A percentile compares a stretch with the other conserved stretches of the same genome.
Evolutionary conservation across 495 filamentous ascomycete species (phyloP).

Genomic region (Sporormia fimetaria): DNA sequence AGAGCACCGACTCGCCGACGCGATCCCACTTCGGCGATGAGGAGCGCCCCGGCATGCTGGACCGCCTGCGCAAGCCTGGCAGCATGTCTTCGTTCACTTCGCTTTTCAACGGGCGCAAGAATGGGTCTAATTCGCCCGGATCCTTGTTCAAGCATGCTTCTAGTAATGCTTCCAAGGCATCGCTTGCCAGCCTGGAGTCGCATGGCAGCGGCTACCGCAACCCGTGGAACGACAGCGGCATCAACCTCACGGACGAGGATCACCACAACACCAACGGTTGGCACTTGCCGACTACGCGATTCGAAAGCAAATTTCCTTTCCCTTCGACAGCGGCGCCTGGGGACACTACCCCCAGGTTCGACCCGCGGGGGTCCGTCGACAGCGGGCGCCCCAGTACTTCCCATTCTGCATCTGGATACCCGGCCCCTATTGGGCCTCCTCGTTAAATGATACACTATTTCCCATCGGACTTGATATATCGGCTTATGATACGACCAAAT

Average conservation of each 20-base stretch:
- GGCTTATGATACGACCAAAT: conserved; percentile 21
- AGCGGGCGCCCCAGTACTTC: conserved; percentile 86
- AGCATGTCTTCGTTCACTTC: conserved; percentile 88
- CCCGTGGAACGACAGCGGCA: conserved; percentile 92
- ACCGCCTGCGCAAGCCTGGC: conserved; percentile 80
- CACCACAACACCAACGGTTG: conserved; percentile 38
- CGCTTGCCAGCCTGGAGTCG: conserved; percentile 84
- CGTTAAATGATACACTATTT: conserved; percentile 26
- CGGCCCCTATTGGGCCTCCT: conserved; percentile 35
- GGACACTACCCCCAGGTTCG: conserved; percentile 27
- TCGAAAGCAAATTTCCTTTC: conserved; percentile 25
- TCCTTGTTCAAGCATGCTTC: conserved; percentile 89
- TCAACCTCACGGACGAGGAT: conserved; percentile 83
- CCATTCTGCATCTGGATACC: conserved; percentile 54
- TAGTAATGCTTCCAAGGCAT: conserved; percentile 87
- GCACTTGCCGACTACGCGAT: conserved; percentile 19
- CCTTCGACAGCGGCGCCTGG: conserved; percentile 23
- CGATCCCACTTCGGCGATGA: conserved; percentile 69
- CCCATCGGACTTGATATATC: conserved; percentile 3
- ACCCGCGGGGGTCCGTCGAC: conserved; percentile 67
- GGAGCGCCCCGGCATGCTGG: conserved; percentile 62
- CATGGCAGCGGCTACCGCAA: conserved; percentile 86
- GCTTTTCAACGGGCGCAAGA: conserved; percentile 84
- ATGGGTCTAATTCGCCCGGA: conserved; percentile 65
- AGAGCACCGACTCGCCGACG: conserved; percentile 72